Base-by-base conservation (phyloP, 2,329 filamentous ascomycete species). In the Beauveria scarabaeidicola region DNA sequence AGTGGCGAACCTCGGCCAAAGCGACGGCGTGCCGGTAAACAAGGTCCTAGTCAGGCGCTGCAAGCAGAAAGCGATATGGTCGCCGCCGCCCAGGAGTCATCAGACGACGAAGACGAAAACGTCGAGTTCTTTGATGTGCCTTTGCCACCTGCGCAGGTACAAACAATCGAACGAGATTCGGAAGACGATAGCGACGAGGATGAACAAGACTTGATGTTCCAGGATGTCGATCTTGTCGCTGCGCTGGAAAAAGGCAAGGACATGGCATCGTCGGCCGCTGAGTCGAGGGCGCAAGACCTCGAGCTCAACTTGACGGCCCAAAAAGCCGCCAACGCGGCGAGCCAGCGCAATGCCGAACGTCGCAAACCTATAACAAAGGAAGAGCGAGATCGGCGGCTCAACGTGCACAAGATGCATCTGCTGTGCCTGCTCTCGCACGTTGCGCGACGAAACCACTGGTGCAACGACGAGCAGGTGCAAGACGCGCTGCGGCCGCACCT, bases 341-440 rank as follows among this genome's bases (percentile, higher is more conserved):
- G 63, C 47, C 73, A 71, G 52, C 69, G 67, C 43, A 62, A 63
- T 1, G 66, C 63, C 0, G 75, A 78, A 25, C 74, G 78, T 51
- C 77, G 79, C 54, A 85, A 79, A 66, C 77, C 79, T 2, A 73
- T 84, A 3, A 81, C 72, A 25, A 81, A 76, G 63, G 77, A 77
- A 21, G 83, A 86, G 65, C 81, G 76, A 62, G 73, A 74, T 47
- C 74, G 70, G 15, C 84, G 92, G 21, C 70, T 94, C 32, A 82
- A 90, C 55, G 79, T 91, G n/a, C 94, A 99, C 72, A 96, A 93
- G 72, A 78, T 86, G 62, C 92, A 99, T 73, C 64, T 97, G 0
- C 75, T 97, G 15, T 96, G 90, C 69, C 78, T 99, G 2, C 73
- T 99, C 17, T 84, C 85, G 10, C 90, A 97, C 71, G 81, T 87